These are phyloP conservation scores for Tetragonia tetragonoides DNA, from an alignment of 148 eudicot genomes.

Conservation along the genomic window DNA sequence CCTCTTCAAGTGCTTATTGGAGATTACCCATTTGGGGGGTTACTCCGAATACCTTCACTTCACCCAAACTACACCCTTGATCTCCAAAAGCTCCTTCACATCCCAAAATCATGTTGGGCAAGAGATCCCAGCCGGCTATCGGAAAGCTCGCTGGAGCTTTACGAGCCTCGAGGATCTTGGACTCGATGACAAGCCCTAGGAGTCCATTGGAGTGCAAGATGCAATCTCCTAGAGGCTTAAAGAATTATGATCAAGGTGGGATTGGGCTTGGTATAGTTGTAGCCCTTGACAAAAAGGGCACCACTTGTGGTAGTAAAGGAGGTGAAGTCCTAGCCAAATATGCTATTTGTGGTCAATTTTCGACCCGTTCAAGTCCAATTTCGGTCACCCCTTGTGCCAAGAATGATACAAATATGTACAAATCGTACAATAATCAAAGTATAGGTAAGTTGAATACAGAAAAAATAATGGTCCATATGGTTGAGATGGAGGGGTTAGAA, in stretches of 20 bases:
- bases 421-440: too few species aligned
- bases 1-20: conserved; percentile 20
- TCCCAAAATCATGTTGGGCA: conserved; percentile 37
- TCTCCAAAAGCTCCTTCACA: background rate
- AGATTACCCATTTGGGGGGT: conserved; percentile 23
- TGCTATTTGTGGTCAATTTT: conserved; percentile 31
- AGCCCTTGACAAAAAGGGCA: conserved; percentile 45
- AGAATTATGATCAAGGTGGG: conserved; percentile 45
- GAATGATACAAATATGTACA: background rate
- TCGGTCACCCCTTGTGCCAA: conserved; percentile 27
- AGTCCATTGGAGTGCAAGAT: conserved; percentile 38
- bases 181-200: conserved; percentile 34
- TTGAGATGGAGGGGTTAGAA: conserved; percentile 24
- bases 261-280: conserved; percentile 74
- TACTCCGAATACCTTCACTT: conserved; percentile 4
- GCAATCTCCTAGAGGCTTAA: conserved; percentile 44
- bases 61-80: background rate
- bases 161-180: conserved; percentile 20
- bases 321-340: conserved; percentile 30
- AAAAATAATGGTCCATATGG: conserved; percentile 4
- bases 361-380: conserved; percentile 38
- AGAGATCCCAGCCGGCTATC: conserved; percentile 34
- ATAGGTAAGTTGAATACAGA: too few species aligned
- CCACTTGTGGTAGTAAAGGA: background rate
- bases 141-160: conserved; percentile 29